phyloP scores from a whole-genome alignment of 208 protist species.

The Leishmania tarentolae region DNA sequence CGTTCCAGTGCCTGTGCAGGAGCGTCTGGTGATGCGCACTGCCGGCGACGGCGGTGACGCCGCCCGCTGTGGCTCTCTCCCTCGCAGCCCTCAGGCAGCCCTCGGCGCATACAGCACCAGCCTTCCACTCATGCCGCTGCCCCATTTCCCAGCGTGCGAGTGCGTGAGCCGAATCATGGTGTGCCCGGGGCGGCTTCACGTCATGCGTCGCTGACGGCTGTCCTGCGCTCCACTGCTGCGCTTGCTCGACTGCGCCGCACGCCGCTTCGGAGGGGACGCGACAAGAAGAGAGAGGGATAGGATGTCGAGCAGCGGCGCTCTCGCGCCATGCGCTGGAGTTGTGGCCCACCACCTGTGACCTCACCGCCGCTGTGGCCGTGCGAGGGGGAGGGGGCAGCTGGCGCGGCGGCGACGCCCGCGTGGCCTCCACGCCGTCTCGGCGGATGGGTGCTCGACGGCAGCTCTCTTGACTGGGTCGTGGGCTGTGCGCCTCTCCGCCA shows the following conservation, averaged over 20 bases:
- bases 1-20: too few species aligned
- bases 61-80: too few species aligned
- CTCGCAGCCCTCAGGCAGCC: too few species aligned
- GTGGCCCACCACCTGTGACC: background rate
- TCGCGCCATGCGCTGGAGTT: background rate
- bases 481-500: constrained; percentile 9
- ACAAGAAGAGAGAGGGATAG: too few species aligned
- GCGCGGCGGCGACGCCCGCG: constrained; percentile 10
- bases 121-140: background rate
- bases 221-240: too few species aligned
- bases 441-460: constrained; percentile 2
- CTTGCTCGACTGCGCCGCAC: too few species aligned
- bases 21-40: background rate
- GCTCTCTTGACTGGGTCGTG: constrained; percentile 13
- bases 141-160: constrained; percentile 9
- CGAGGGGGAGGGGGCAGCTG: constrained; percentile 23
- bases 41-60: background rate
- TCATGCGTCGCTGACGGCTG: constrained; percentile 8
- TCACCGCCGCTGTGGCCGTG: constrained; percentile 2
- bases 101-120: background rate
- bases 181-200: constrained; percentile 10
- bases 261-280: too few species aligned
- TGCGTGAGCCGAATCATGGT: constrained; percentile 1
- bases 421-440: constrained; percentile 1
- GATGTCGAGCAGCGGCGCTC: constrained; percentile 4